Conservation (phyloP, 345 rosid genomes). For the Bruguiera sexangula region DNA sequence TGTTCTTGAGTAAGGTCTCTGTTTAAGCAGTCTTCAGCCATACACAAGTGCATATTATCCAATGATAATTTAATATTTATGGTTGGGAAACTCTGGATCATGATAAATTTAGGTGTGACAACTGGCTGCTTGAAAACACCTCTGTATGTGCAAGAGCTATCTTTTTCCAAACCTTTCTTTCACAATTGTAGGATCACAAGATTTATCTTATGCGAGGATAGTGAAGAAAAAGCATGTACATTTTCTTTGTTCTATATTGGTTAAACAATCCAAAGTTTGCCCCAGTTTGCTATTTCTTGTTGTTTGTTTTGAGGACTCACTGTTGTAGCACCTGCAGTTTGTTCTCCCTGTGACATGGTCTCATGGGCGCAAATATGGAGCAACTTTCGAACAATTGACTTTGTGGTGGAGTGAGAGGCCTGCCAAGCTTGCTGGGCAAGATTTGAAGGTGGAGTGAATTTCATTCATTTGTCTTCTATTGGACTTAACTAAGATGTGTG, state of each 20-base stretch:
- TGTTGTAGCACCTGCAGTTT: slow-evolving; percentile 51
- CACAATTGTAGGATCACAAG: neutral
- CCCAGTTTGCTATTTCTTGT: neutral
- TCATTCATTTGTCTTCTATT: neutral
- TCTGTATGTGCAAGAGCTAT: neutral
- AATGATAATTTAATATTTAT: too few species aligned
- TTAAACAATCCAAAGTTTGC: neutral
- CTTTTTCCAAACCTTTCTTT: neutral
- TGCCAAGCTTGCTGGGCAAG: slow-evolving; percentile 71
- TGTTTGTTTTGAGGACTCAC: slow-evolving; percentile 19
- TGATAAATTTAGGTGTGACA: neutral
- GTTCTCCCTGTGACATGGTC: slow-evolving; percentile 96
- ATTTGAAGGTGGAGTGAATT: slow-evolving; percentile 50
- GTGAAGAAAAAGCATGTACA: neutral
- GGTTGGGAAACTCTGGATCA: too few species aligned
- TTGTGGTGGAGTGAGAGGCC: slow-evolving; percentile 94
- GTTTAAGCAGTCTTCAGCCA: too few species aligned
- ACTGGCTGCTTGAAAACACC: neutral
- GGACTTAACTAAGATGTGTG: neutral
- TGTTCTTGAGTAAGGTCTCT: too few species aligned
- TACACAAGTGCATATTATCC: neutral
- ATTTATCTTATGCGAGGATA: neutral
- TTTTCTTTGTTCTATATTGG: neutral
- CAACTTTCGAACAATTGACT: slow-evolving; percentile 63
- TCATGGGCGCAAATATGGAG: slow-evolving; percentile 66